Percentiles rank a stretch among this genome's conserved stretches.
phyloP scores from a whole-genome alignment of 257 asterid species.

The Catharanthus roseus region DNA sequence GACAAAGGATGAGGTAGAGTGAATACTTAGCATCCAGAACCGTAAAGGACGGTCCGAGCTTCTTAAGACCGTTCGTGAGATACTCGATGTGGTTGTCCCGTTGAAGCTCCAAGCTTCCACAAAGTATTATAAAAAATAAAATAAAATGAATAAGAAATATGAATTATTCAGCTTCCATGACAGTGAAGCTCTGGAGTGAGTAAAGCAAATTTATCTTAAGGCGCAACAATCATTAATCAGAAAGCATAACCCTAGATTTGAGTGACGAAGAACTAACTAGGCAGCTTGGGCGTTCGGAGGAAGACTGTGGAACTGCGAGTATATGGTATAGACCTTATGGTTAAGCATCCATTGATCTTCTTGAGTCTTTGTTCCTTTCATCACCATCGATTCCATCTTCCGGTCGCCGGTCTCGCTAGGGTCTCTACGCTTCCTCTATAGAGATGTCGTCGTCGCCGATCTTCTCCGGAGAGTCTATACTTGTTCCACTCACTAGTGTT shows the following conservation, averaged over 20 bases:
- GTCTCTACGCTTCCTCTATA: too few species aligned
- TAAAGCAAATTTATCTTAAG: not conserved
- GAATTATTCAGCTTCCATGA: not conserved
- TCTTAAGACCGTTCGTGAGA: constrained; percentile 54
- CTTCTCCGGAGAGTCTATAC: too few species aligned
- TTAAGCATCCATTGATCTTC: constrained; percentile 80
- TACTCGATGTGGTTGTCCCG: constrained; percentile 71
- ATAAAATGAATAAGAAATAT: not conserved
- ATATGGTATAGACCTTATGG: constrained; percentile 49
- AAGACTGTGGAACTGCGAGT: constrained; percentile 41
- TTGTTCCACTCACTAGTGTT: too few species aligned
- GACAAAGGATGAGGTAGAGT: constrained; percentile 6
- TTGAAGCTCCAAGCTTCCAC: constrained; percentile 65
- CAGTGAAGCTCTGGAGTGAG: not conserved
- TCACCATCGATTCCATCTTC: constrained; percentile 30
- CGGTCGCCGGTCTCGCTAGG: not conserved
- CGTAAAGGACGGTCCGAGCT: constrained; percentile 53
- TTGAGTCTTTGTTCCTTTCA: constrained; percentile 46
- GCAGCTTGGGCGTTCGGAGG: constrained; percentile 69
- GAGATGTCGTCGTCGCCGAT: too few species aligned
- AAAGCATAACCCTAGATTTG: constrained; percentile 30
- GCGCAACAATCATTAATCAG: not conserved
- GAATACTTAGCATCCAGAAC: constrained; percentile 87
- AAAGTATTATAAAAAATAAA: constrained; percentile 7
- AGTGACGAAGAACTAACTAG: constrained; percentile 37